A percentile compares a stretch with the other conserved stretches of the same genome.
These are phyloP conservation scores for Debaryomycetaceae sp. DNA, from an alignment of 1,139 yeast species.

Conservation along the genomic window DNA sequence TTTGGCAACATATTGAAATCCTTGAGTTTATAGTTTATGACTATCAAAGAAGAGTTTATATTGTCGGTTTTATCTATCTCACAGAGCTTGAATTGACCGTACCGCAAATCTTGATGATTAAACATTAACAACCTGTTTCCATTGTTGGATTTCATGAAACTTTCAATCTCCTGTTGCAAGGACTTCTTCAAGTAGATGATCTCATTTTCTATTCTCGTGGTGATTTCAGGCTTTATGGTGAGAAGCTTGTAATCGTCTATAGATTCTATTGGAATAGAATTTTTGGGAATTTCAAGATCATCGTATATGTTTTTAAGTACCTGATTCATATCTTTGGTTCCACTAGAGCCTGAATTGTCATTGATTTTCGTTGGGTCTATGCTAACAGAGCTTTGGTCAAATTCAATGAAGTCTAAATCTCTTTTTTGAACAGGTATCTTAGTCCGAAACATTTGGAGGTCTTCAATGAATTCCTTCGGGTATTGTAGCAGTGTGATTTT, in stretches of 20 bases:
- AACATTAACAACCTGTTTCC: conserved; percentile 20
- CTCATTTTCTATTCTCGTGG: conserved; percentile 29
- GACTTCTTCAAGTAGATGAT: conserved; percentile 26
- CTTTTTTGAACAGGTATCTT: conserved; percentile 35
- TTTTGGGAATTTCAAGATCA: conserved; percentile 25
- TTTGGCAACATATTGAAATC: conserved; percentile 37
- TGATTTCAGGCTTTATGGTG: conserved; percentile 19
- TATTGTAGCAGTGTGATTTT: conserved; percentile 14
- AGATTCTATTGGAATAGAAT: conserved; percentile 26
- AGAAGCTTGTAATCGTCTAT: conserved; percentile 30
- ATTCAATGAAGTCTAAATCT: conserved; percentile 39
- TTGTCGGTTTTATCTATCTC: conserved; percentile 13
- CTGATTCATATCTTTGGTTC: conserved; percentile 4
- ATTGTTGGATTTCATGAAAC: conserved; percentile 19
- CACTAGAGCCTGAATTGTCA: conserved; percentile 1
- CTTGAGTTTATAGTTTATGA: conserved; percentile 27
- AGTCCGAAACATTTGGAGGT: conserved; percentile 30
- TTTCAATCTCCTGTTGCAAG: conserved; percentile 32
- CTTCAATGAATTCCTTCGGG: conserved; percentile 44
- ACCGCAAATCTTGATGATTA: conserved; percentile 22
- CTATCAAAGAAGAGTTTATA: conserved; percentile 12
- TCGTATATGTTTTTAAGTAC: conserved; percentile 19
- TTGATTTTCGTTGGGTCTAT: conserved; percentile 18
- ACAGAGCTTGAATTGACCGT: conserved; percentile 29
- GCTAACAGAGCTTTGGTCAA: conserved; percentile 19